Percentiles rank a stretch among this genome's conserved stretches.
Conservation (phyloP, 306 rosid species). For the Corylus avellana region DNA sequence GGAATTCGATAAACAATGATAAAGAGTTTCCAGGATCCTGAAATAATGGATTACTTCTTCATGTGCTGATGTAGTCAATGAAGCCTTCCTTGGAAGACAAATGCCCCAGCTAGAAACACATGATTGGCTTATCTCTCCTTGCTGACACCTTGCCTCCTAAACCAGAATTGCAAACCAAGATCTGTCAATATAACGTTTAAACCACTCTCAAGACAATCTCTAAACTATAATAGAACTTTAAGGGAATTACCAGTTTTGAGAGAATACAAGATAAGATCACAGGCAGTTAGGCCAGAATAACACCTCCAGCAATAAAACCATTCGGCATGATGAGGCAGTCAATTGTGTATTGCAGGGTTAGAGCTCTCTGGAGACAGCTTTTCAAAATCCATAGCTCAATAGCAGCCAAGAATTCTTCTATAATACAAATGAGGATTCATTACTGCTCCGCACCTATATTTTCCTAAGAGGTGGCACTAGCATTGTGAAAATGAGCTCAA, state of each 20-base stretch:
- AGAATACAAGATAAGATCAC: neutral
- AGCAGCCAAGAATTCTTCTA: neutral
- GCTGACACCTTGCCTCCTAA: conserved; percentile 11
- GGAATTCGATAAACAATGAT: neutral
- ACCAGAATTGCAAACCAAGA: conserved; percentile 15
- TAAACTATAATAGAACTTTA: conserved; percentile 1
- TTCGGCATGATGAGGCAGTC: conserved; percentile 11
- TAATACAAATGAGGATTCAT: neutral
- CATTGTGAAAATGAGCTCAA: conserved; percentile 12
- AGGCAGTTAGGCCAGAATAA: conserved; percentile 1
- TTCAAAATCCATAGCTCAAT: neutral
- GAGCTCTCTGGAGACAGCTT: neutral
- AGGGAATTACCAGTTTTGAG: neutral
- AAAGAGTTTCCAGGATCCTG: neutral
- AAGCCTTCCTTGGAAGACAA: neutral
- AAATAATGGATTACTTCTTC: neutral
- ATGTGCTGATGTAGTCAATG: neutral
- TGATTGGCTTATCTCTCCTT: neutral
- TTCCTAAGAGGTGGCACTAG: conserved; percentile 16
- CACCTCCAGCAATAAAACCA: conserved; percentile 18
- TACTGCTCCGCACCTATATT: conserved; percentile 17
- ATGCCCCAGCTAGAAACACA: neutral
- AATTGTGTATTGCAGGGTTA: conserved; percentile 10
- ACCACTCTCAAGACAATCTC: neutral
- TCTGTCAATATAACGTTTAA: conserved; percentile 9